phyloP scores from a whole-genome alignment of 139 green algal species.

The Micromonas pusilla region DNA sequence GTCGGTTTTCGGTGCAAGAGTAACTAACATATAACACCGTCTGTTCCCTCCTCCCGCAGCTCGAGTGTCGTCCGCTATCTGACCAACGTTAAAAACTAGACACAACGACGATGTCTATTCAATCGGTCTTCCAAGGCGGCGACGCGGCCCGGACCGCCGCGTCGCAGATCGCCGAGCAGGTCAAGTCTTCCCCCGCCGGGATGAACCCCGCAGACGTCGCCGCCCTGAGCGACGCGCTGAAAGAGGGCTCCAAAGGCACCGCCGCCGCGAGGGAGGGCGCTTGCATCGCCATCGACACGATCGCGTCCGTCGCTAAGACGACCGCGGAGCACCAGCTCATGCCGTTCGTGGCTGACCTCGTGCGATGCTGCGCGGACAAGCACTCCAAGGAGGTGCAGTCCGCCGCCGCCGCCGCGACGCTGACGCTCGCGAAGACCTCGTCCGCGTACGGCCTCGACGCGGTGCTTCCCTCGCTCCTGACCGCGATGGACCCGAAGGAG shows the following conservation, averaged over 20 bases:
- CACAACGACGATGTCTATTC: not conserved
- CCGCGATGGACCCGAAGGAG: constrained; percentile 52
- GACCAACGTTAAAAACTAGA: too few relatives aligned
- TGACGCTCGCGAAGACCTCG: constrained; percentile 27
- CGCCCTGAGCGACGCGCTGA: not conserved
- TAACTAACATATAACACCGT: too few relatives aligned
- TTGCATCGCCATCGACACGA: not conserved
- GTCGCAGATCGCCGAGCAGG: not conserved
- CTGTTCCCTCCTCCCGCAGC: too few relatives aligned
- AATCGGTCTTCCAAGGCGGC: not conserved
- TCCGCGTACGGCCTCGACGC: constrained; percentile 44
- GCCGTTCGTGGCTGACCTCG: not conserved
- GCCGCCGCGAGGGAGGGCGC: not conserved
- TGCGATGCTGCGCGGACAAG: constrained; percentile 16
- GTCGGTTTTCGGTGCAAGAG: too few relatives aligned
- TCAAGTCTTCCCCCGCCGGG: not conserved
- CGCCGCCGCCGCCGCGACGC: not conserved
- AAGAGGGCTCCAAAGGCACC: not conserved
- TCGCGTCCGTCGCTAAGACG: not conserved
- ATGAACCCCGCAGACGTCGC: not conserved
- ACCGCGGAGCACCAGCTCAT: not conserved
- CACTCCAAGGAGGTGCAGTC: constrained; percentile 1
- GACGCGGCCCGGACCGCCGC: not conserved
- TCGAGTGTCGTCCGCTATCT: too few relatives aligned
- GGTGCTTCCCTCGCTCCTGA: constrained; percentile 56